Evolutionary conservation across 2,329 filamentous ascomycete species (phyloP).

Genomic region (Penicillium sp.): DNA sequence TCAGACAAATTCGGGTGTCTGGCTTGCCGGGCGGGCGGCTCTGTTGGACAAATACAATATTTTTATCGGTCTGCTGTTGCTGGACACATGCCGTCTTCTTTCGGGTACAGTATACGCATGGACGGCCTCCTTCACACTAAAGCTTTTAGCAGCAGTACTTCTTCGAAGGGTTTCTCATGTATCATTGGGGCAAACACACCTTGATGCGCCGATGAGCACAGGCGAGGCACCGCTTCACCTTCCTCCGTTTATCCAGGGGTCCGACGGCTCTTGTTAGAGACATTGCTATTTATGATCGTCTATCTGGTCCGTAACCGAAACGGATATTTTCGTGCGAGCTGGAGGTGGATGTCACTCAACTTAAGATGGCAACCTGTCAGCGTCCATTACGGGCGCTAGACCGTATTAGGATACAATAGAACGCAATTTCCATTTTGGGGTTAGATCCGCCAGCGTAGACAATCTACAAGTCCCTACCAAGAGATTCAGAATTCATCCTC

Average conservation of each 20-base stretch:
- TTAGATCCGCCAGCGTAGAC: too few relatives aligned
- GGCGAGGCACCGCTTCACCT: slow-evolving; percentile 9
- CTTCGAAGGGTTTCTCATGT: background rate
- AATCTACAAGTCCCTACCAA: too few relatives aligned
- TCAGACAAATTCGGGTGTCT: background rate
- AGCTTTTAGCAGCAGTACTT: background rate
- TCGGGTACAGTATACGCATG: background rate
- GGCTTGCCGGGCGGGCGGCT: background rate
- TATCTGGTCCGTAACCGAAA: too few relatives aligned
- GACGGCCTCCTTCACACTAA: slow-evolving; percentile 2
- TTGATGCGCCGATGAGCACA: slow-evolving; percentile 15
- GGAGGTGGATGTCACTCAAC: too few relatives aligned
- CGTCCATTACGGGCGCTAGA: too few relatives aligned
- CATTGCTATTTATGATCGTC: background rate
- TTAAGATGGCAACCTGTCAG: too few relatives aligned
- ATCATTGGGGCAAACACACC: background rate
- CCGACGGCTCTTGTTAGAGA: slow-evolving; percentile 10
- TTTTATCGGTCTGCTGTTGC: background rate
- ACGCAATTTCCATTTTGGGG: too few relatives aligned
- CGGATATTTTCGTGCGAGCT: too few relatives aligned
- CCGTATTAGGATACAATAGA: too few relatives aligned
- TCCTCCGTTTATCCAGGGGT: slow-evolving; percentile 15
- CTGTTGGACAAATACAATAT: background rate
- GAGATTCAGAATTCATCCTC: too few relatives aligned
- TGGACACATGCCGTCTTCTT: background rate